These are phyloP conservation scores for Xanthoconium purpureum DNA, from an alignment of 768 basidiomycete species.

Conservation along the genomic window DNA sequence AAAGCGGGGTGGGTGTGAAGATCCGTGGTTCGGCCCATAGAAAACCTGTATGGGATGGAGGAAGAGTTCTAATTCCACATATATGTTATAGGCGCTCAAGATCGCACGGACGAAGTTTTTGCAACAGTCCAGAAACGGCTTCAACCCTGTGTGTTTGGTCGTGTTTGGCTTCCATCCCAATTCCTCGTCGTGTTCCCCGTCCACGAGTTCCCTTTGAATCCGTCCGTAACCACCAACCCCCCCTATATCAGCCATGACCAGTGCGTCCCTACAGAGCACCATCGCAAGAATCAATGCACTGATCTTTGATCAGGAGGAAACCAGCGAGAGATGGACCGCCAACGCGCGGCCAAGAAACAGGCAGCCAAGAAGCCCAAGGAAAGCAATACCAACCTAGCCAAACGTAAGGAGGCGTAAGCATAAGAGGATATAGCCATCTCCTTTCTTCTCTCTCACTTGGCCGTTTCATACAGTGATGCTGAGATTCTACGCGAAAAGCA, in stretches of 20 bases:
- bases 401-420: slow-evolving; percentile 76
- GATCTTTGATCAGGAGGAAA: slow-evolving; percentile 63
- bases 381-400: slow-evolving; percentile 56
- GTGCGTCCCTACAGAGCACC: slow-evolving; percentile 36
- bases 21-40: not conserved
- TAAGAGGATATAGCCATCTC: slow-evolving; percentile 6
- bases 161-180: slow-evolving; percentile 17
- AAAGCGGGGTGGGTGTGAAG: slow-evolving; percentile 7
- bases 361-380: slow-evolving; percentile 63
- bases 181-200: not conserved
- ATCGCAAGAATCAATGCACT: not conserved
- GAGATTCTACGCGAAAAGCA: slow-evolving; percentile 74
- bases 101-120: slow-evolving; percentile 10
- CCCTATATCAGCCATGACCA: slow-evolving; percentile 43
- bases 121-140: slow-evolving; percentile 1
- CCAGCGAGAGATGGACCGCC: slow-evolving; percentile 74
- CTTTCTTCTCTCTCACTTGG: slow-evolving; percentile 25
- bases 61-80: slow-evolving; percentile 7
- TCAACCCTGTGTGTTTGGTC: slow-evolving; percentile 19
- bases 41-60: not conserved
- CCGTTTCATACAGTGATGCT: slow-evolving; percentile 56
- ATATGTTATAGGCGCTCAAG: slow-evolving; percentile 11
- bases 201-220: slow-evolving; percentile 8
- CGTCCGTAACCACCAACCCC: slow-evolving; percentile 1
- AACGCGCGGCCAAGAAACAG: slow-evolving; percentile 70